Conservation (phyloP, 2,329 filamentous ascomycete species). For the Xylaria arbuscula region DNA sequence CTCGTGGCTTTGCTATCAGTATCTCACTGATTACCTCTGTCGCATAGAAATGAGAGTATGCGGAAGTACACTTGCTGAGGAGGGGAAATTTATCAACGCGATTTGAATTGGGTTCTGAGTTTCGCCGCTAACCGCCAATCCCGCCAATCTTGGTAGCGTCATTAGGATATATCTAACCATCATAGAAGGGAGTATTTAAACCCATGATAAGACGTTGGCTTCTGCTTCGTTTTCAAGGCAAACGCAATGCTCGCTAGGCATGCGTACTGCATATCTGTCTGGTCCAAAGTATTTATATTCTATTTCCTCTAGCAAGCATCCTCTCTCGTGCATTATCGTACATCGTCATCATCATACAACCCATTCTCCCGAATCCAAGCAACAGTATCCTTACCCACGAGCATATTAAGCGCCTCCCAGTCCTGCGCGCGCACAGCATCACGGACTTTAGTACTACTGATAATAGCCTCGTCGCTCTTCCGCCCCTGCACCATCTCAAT, state of each 20-base stretch:
- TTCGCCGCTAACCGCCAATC: too few relatives aligned
- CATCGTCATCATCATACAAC: constrained; percentile 60
- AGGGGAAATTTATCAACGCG: background rate
- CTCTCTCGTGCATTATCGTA: background rate
- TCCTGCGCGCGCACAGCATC: constrained; percentile 62
- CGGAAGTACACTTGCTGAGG: too few relatives aligned
- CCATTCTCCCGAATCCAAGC: constrained; percentile 66
- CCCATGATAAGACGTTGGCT: too few relatives aligned
- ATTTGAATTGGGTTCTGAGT: too few relatives aligned
- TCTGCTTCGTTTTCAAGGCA: background rate
- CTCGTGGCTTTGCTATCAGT: too few relatives aligned
- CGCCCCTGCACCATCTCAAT: constrained; percentile 69
- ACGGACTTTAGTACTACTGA: constrained; percentile 73
- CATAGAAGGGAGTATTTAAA: background rate
- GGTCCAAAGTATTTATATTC: background rate
- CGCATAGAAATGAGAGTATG: too few relatives aligned
- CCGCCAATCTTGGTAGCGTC: too few relatives aligned
- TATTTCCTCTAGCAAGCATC: background rate
- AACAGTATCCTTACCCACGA: constrained; percentile 69
- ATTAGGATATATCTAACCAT: background rate
- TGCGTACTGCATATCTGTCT: background rate
- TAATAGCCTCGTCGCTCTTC: constrained; percentile 46
- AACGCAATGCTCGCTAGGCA: background rate
- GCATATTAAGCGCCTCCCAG: constrained; percentile 58
- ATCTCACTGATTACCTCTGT: too few relatives aligned